These are phyloP conservation scores for Hygrophoropsis aurantiaca DNA, from an alignment of 768 basidiomycete genomes.

Conservation along the genomic window DNA sequence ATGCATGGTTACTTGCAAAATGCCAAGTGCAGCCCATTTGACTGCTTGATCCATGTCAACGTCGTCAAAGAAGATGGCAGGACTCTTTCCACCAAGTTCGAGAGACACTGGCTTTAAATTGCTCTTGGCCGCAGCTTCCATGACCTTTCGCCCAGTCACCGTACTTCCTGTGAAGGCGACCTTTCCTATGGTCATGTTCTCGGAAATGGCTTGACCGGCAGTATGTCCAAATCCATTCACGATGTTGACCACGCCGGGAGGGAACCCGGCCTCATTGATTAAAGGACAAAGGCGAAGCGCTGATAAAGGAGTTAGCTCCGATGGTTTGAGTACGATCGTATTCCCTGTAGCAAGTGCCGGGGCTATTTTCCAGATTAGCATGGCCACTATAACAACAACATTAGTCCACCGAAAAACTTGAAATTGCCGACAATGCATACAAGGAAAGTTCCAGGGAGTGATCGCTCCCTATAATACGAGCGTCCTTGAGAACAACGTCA, in stretches of 20 bases:
- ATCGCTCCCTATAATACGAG: constrained; percentile 40
- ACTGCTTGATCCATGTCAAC: constrained; percentile 27
- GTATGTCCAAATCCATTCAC: constrained; percentile 70
- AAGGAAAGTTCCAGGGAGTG: constrained; percentile 69
- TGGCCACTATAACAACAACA: constrained; percentile 42
- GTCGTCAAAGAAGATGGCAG: constrained; percentile 48
- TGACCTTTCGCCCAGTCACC: constrained; percentile 72
- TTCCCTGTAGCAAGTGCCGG: constrained; percentile 82
- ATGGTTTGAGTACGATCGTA: constrained; percentile 76
- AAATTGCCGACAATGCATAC: constrained; percentile 25
- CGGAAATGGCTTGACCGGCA: constrained; percentile 67
- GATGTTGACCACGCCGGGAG: constrained; percentile 76
- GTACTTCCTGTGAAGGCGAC: constrained; percentile 89
- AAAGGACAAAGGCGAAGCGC: constrained; percentile 53
- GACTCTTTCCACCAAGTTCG: constrained; percentile 56
- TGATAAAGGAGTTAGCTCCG: constrained; percentile 74
- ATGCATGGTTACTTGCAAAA: too few relatives aligned
- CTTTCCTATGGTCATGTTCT: constrained; percentile 66
- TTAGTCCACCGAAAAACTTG: constrained; percentile 39
- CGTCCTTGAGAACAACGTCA: too few relatives aligned
- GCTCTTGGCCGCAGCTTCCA: too few relatives aligned
- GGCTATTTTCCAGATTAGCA: constrained; percentile 73
- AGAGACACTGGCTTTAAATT: too few relatives aligned
- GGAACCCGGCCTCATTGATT: constrained; percentile 70
- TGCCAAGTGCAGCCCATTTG: too few relatives aligned